Evolutionary conservation across 495 filamentous ascomycete genomes (phyloP), one percentile per base, ranked within the genome.

Genomic region (Aspergillus cavernicola): DNA sequence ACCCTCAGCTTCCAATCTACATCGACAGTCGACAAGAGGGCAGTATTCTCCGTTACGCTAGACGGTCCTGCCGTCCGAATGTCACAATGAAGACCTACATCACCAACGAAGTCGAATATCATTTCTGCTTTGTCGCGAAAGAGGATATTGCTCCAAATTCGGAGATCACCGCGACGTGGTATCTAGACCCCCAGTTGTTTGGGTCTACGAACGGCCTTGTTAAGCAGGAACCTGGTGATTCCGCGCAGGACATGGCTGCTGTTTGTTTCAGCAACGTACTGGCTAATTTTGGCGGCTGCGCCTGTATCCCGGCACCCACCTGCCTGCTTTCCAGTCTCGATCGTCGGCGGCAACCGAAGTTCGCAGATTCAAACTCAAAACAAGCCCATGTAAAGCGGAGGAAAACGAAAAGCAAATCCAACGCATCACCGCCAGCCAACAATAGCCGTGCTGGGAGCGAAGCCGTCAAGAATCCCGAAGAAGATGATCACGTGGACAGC

Each of bases 21-120:
- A 91, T 98, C 55, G 93, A 98, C 66, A 89, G 89, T 4, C 82
- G 93, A 24, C 78, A 77, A 53, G 88, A 92, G 72, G 93, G 92
- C 12, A 95, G 87, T 13, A 73, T 82, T 13, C 83, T 91, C 41
- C 86, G 93, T 24, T 97, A 90, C 64, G 81, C 90, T 16, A 81
- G 93, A 31, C 81, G 92, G 42, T 97, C 93, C 60, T 98, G 93
- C 67, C 81, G 77, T 43, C 88, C 93, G 2, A 98, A 97, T 61
- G 77, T 91, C 19, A 72, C 71, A 6, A 77, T 98, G 67, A 90
- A 89, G 52, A 92, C 90, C 0, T 85, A 87, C 56, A 80, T 97
- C 35, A 86, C 85, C 3, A 84, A 86, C 37, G 78, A 79, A 12
- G 78, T 80, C 0, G 84, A 90, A 61, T 95, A 89, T 70, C 87